Base-by-base conservation (phyloP, 2,329 filamentous ascomycete species). In the Ophiocordyceps camponoti-saundersi region DNA sequence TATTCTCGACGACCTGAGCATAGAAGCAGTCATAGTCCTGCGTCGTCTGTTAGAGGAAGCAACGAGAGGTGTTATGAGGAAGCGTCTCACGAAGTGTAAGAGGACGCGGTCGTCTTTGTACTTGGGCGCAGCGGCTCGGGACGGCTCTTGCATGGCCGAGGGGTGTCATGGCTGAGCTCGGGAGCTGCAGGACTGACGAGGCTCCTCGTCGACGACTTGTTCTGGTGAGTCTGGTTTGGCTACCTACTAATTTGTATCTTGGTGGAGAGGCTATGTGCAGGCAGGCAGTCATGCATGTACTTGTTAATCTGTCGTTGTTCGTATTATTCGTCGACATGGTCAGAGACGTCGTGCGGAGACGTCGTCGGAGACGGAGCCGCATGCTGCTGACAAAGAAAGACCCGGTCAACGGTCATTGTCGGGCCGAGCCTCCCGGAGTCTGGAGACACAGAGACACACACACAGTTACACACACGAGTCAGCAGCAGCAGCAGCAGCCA, bases 1-100 rank as follows among this genome's bases (percentile, higher is more conserved):
- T 82, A 52, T 82, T 81, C 65, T 95, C 88, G 54, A 92, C 82
- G 10, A 92, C 88, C 45, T 87, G 86, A 21, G 89, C 89, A 62
- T 96, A 96, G 69, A 96, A 96, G 68, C 86, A 94, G 67, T 90
- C 85, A 61, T 88, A 85, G 62, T 85, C 79, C 79, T 82, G 48
- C 12, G 16, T 21, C 44, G 48, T 44, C 32, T n/a, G 30, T 18
- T 15, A 6, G 44, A 5, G 6, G 50, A 6, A 42, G 47, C n/a
- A 26, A 8, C 11, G 21, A 26, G 13, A 18, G 18, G 21, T 6
- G 13, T 6, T 15, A 6, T 16, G 16, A 16, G n/a, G 20, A 21
- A 23, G 15, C 22, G 45, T 60, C 75, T 60, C 67, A 90, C 85
- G 66, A 94, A 89, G 63, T 94, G 86, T 51, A 93, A 66, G 58